Evolutionary conservation across 2,329 filamentous ascomycete species (phyloP), one percentile per base, ranked within the genome.

Genomic region (Coleophoma eucalyptorum): DNA sequence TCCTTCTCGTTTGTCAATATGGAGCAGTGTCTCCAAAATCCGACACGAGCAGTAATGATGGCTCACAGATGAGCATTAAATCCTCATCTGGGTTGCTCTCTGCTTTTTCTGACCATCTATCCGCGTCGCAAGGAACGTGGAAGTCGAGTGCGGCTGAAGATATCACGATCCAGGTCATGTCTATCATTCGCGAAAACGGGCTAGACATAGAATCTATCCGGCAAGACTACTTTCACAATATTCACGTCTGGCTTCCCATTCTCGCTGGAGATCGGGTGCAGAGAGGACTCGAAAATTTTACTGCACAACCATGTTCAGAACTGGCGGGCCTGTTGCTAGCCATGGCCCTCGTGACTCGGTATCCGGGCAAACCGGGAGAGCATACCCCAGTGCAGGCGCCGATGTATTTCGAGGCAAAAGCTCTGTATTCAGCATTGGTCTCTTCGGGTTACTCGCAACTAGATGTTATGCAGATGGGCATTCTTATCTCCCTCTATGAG

Each of bases 161-260:
- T 7, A 54, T 59, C 12, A 45, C 49, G 11, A 33, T 18, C 4
- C 57, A 59, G 45, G 55, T 58, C 15, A 21, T 56, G 11, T 50
- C 49, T 12, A 50, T 55, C 6, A 49, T 59, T 19, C 40, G 49
- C 21, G 43, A 46, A 5, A 54, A 55, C 48, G 54, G 54, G 11
- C 52, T 56, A 32, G 48, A 46, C 35, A 37, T 59, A 3, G 35
- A 47, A 8, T 54, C 55, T 6, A 46, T 58, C 15, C 50, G 50
- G 2, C 44, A 42, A 21, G 52, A 43, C 12, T 59, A 59, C 45
- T 59, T 55, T 45, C 52, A 54, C 16, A 59, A 55, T 6, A 56
- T 59, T 15, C 55, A 59, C 35, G 46, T 54, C 6, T 59, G 57
- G 57, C 42, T 59, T 15, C 57, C 57, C 3, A 53, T 59, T 19